Evolutionary conservation across 2,329 filamentous ascomycete species (phyloP).

Genomic region (Xylariaceae sp.): DNA sequence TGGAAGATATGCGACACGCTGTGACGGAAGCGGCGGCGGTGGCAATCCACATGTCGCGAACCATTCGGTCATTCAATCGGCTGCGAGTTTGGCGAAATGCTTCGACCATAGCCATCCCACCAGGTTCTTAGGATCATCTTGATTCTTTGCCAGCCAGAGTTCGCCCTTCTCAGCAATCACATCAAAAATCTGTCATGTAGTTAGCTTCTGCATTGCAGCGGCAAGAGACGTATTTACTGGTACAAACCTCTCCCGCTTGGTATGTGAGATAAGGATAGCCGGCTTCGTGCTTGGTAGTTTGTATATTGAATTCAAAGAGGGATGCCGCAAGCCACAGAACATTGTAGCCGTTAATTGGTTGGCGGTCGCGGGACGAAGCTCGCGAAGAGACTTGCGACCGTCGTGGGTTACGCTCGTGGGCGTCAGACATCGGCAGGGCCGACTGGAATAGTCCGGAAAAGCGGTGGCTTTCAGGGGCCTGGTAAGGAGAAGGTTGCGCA

Average conservation of each 20-base stretch:
- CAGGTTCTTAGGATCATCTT: conserved; percentile 73
- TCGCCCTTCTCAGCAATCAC: conserved; percentile 96
- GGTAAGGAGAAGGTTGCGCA: conserved; percentile 46
- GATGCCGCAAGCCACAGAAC: conserved; percentile 89
- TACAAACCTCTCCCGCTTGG: conserved; percentile 76
- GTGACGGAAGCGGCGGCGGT: no score
- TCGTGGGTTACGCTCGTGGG: conserved; percentile 45
- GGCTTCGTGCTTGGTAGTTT: conserved; percentile 82
- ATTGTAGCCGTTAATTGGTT: conserved; percentile 54
- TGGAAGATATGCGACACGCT: no score
- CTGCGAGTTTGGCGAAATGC: conserved; percentile 73
- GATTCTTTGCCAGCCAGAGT: conserved; percentile 94
- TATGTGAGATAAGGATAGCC: conserved; percentile 96
- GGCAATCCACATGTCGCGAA: conserved; percentile 3
- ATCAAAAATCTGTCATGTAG: conserved; percentile 76
- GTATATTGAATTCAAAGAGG: conserved; percentile 95
- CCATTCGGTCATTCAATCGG: conserved; percentile 30
- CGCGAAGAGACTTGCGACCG: conserved; percentile 55
- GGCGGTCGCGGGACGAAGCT: conserved; percentile 55
- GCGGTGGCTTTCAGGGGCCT: conserved; percentile 44
- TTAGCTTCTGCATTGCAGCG: no score
- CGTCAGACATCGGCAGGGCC: conserved; percentile 74
- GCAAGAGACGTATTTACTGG: no score
- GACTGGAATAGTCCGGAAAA: conserved; percentile 81
- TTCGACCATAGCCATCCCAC: conserved; percentile 99